Conservation (phyloP, 2,329 filamentous ascomycete genomes). For the Pseudocercospora musae region DNA sequence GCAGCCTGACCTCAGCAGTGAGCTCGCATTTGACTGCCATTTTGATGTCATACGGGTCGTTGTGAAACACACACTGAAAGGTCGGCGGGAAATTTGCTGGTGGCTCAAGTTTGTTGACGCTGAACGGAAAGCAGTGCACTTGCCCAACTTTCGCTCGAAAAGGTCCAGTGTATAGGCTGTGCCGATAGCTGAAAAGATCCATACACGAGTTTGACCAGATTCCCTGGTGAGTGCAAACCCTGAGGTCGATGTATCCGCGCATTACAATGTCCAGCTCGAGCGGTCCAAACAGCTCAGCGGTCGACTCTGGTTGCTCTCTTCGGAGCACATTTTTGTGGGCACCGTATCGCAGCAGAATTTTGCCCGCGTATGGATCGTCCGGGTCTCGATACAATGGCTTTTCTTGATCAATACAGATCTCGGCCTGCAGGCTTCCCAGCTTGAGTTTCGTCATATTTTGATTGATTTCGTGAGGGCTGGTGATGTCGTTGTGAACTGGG, state of each 20-base stretch:
- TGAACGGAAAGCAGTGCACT: background rate
- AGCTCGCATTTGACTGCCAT: background rate
- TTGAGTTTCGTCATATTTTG: background rate
- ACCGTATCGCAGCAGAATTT: background rate
- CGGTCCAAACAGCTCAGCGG: background rate
- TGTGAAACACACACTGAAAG: background rate
- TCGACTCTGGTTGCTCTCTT: background rate
- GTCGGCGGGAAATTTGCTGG: background rate
- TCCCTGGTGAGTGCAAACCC: background rate
- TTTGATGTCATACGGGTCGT: background rate
- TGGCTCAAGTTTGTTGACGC: background rate
- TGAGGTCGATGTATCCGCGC: background rate
- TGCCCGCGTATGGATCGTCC: background rate
- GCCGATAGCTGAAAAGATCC: background rate
- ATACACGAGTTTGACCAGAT: background rate
- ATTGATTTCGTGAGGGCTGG: background rate
- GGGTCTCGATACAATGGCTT: background rate
- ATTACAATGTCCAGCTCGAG: background rate
- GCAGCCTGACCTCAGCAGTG: background rate
- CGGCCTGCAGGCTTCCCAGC: background rate
- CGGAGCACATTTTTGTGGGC: background rate
- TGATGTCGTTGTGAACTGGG: background rate
- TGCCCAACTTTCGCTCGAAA: background rate
- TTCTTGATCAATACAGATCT: background rate
- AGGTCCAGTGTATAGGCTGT: background rate